phyloP scores from a whole-genome alignment of 2,329 filamentous ascomycete species.

The Elsinoe australis region DNA sequence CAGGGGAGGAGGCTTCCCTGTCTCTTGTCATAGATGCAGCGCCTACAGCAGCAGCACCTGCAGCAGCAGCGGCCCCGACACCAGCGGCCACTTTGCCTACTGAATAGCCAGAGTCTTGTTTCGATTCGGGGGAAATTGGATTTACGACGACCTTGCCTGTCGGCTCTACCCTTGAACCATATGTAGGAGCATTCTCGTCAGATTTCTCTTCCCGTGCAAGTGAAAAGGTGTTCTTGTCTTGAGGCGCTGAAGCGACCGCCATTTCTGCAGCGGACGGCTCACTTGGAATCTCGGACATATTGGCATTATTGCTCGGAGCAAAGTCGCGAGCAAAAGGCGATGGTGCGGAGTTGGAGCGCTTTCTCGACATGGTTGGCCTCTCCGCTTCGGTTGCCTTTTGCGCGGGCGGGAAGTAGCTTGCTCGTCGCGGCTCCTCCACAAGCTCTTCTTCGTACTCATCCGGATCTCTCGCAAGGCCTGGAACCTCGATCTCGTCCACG shows the following conservation, averaged over 20 bases:
- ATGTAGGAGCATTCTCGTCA: neutral
- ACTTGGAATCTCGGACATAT: conserved; percentile 1
- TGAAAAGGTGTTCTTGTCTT: conserved; percentile 6
- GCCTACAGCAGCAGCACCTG: neutral
- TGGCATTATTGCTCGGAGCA: conserved; percentile 5
- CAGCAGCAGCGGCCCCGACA: conserved; percentile 7
- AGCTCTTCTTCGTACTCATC: conserved; percentile 41
- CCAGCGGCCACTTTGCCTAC: neutral
- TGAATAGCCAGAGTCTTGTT: neutral
- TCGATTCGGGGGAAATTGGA: neutral
- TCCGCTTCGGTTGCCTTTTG: neutral
- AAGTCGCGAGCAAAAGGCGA: conserved; percentile 5
- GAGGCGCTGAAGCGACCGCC: neutral
- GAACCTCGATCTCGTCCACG: conserved; percentile 71
- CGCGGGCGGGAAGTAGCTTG: conserved; percentile 2
- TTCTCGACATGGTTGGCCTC: conserved; percentile 2
- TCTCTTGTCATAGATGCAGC: neutral
- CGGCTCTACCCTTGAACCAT: neutral
- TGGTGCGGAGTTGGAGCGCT: conserved; percentile 5
- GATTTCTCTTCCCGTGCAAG: neutral
- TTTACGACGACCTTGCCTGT: conserved; percentile 5
- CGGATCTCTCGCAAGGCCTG: conserved; percentile 60
- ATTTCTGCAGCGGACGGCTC: conserved; percentile 6
- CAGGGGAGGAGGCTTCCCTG: neutral
- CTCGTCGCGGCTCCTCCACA: conserved; percentile 4